These are phyloP conservation scores for Rosa persica DNA, from an alignment of 306 rosid genomes.

Conservation along the genomic window DNA sequence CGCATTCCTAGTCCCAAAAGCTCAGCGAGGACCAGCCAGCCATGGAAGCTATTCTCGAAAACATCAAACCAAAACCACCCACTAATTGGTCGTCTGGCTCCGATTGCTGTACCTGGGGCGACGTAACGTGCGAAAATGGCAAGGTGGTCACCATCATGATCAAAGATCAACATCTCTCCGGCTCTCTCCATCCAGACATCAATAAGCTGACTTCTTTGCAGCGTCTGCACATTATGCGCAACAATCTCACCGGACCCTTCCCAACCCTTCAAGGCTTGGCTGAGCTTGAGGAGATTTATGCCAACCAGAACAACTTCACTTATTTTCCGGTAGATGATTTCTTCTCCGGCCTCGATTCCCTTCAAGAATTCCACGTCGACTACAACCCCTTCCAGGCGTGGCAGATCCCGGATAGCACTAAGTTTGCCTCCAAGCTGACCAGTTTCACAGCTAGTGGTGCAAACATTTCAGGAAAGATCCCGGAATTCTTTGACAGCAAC, in stretches of 20 bases:
- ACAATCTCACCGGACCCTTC: slow-evolving; percentile 53
- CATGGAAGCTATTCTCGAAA: not conserved
- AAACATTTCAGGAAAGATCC: slow-evolving; percentile 51
- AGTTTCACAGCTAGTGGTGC: slow-evolving; percentile 40
- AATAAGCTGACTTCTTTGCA: slow-evolving; percentile 29
- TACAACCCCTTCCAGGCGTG: slow-evolving; percentile 50
- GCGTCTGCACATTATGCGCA: slow-evolving; percentile 52
- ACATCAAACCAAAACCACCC: not conserved
- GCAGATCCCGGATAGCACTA: slow-evolving; percentile 49
- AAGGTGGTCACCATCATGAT: slow-evolving; percentile 51
- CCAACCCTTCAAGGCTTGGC: slow-evolving; percentile 49
- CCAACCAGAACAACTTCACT: slow-evolving; percentile 51
- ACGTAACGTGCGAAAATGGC: slow-evolving; percentile 35
- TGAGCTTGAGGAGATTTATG: slow-evolving; percentile 35
- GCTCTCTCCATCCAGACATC: slow-evolving; percentile 58
- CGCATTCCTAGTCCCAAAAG: not conserved
- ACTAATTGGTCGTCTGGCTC: not conserved
- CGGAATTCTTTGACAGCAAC: slow-evolving; percentile 44
- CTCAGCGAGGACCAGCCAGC: not conserved
- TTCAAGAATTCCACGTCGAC: slow-evolving; percentile 42
- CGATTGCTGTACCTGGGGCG: not conserved
- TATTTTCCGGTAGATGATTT: slow-evolving; percentile 45
- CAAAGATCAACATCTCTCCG: slow-evolving; percentile 51
- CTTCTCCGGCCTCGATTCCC: slow-evolving; percentile 42
- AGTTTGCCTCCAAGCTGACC: slow-evolving; percentile 31